Percentiles rank a stretch among this genome's conserved stretches.
Conservation (phyloP, 108 stramenopile species). For the Skeletonema potamos region DNA sequence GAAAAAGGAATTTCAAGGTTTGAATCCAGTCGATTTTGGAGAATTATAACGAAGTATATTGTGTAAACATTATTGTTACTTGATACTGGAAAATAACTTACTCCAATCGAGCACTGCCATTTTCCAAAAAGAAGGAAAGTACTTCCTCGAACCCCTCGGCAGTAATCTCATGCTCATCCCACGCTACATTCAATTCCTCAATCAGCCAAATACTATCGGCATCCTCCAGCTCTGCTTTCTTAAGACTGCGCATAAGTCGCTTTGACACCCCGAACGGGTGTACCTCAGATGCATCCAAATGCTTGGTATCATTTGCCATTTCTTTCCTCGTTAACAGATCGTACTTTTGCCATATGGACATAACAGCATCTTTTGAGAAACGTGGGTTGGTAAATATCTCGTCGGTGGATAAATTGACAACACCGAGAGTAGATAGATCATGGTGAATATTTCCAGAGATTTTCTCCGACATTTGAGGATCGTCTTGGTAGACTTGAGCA, state of each 20-base stretch:
- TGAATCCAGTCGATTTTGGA: neutral
- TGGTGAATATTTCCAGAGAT: constrained; percentile 3
- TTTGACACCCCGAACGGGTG: constrained; percentile 32
- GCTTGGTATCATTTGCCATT: constrained; percentile 1
- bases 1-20: neutral
- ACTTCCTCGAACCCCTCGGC: constrained; percentile 39
- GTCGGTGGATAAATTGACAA: neutral
- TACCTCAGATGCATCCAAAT: neutral
- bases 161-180: constrained; percentile 46
- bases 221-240: constrained; percentile 24
- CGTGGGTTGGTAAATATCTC: constrained; percentile 2
- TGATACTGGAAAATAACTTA: neutral
- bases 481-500: neutral
- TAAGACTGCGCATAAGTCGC: constrained; percentile 13
- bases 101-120: neutral
- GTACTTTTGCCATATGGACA: constrained; percentile 1
- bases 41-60: neutral
- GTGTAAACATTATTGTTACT: too few species aligned
- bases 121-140: neutral
- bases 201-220: constrained; percentile 41
- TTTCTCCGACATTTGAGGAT: constrained; percentile 9
- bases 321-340: neutral
- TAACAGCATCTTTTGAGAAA: neutral
- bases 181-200: constrained; percentile 48
- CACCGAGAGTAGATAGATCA: neutral